Base-by-base conservation (phyloP, 352 stramenopile species). In the Phytophthora colocasiae region DNA sequence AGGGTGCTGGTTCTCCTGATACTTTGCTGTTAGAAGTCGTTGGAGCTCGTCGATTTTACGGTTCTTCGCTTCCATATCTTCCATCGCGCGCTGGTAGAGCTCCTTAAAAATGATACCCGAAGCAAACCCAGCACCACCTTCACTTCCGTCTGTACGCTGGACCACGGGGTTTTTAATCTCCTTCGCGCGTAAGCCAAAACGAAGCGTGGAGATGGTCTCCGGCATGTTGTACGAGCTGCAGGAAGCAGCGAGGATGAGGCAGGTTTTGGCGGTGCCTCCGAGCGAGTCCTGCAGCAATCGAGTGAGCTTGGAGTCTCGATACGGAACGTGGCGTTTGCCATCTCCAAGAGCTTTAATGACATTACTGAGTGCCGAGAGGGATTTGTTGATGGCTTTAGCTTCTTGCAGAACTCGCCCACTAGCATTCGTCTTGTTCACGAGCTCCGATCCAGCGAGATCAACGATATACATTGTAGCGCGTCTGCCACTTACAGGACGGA, bases 191-290 rank as follows among this genome's bases (percentile, higher is more conserved):
- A 89, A 55, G 0, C 84, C 86, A 40, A 93, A 95, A 2, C 83
- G 75, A 34, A 94, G 60, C 9, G 85, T 94, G 6, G 83, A 92
- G 24, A 94, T 91, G 5, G 85, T 94, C 56, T 94, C 85, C 0
- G 81, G 17, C 73, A 92, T 87, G 63, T 94, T 92, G 66, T 89
- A 92, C 27, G 82, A 90, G 59, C 80, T 90, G 49, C 81, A 90
- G 4, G 85, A 92, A 7, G 98, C 80, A 6, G 97, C 98, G 1
- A 98, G 92, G 60, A 99, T 98, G 55, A 99, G 89, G 53, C 93
- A 97, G 15, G 96, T 98, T 71, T 98, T 98, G 50, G 93, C 96
- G 31, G 83, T 83, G 4, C 96, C 96, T 22, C 96, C 93, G 0
- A 98, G 77, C 24, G 85, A 96, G 65, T 98, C 94, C 70, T 95